phyloP scores from a whole-genome alignment of 306 rosid genomes.

The Geum urbanum region DNA sequence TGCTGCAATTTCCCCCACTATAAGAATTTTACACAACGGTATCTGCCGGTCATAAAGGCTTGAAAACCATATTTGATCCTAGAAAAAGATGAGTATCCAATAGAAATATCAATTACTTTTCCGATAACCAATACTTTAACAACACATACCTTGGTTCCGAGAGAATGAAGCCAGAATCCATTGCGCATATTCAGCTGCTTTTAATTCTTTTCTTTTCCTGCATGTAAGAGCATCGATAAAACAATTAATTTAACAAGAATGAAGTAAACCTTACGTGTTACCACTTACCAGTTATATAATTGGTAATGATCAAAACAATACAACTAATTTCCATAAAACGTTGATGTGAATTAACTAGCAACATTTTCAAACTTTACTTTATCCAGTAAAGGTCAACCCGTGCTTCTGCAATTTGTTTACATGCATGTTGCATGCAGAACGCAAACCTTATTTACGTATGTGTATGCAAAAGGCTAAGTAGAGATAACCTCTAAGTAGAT shows the following conservation, averaged over 20 bases:
- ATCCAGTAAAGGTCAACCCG: not conserved
- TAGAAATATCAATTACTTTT: not conserved
- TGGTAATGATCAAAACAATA: not conserved
- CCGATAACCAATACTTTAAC: not conserved
- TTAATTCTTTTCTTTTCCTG: not conserved
- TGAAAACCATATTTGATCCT: not conserved
- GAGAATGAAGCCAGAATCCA: not conserved
- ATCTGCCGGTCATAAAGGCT: not conserved
- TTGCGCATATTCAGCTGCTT: not conserved
- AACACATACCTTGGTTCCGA: not conserved
- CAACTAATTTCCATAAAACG: not conserved
- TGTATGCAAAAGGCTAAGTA: not conserved
- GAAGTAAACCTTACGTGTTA: too few relatives aligned
- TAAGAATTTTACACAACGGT: not conserved
- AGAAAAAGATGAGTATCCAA: not conserved
- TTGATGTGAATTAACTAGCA: not conserved
- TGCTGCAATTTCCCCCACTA: not conserved
- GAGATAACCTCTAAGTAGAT: not conserved
- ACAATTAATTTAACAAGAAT: not conserved
- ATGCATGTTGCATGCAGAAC: not conserved
- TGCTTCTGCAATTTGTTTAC: not conserved
- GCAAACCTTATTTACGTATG: not conserved
- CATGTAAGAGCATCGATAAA: constrained; percentile 12
- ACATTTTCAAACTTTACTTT: not conserved
- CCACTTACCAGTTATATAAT: not conserved